Percentiles rank a stretch among this genome's conserved stretches.
Evolutionary conservation across 345 rosid genomes (phyloP).

Genomic region (Salix exigua): DNA sequence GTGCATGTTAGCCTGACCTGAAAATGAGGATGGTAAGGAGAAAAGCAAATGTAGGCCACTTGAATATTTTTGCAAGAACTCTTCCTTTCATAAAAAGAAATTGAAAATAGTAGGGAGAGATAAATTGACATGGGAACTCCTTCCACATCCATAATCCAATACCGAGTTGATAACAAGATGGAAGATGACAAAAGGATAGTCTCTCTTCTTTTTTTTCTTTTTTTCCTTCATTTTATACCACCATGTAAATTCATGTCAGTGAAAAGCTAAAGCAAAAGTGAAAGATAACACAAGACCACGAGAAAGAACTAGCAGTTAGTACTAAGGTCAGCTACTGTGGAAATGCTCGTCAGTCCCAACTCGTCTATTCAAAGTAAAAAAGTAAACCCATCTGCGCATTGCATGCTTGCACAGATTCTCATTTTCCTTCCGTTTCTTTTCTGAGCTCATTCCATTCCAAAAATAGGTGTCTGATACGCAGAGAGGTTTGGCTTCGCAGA

Average conservation of each 20-base stretch:
- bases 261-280: not conserved
- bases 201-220: slow-evolving; percentile 18
- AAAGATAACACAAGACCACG: slow-evolving; percentile 4
- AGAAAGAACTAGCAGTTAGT: slow-evolving; percentile 29
- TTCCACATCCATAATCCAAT: not conserved
- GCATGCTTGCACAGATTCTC: slow-evolving; percentile 31
- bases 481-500: slow-evolving; percentile 61
- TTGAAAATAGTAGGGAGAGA: not conserved
- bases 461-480: slow-evolving; percentile 78
- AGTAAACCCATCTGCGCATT: slow-evolving; percentile 27
- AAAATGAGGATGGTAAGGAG: too few species aligned
- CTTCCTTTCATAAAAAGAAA: too few species aligned
- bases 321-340: slow-evolving; percentile 30
- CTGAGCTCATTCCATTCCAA: slow-evolving; percentile 75
- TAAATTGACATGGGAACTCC: not conserved
- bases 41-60: too few species aligned
- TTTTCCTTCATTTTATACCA: slow-evolving; percentile 20
- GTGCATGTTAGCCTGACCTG: too few species aligned
- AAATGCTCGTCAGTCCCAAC: slow-evolving; percentile 22
- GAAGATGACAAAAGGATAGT: slow-evolving; percentile 20
- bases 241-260: slow-evolving; percentile 28
- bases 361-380: slow-evolving; percentile 4
- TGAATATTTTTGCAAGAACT: too few species aligned
- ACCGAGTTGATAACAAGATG: not conserved
- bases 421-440: not conserved